These are phyloP conservation scores for Debaryomycetaceae sp. DNA, from an alignment of 1,139 yeast species.

Conservation along the genomic window DNA sequence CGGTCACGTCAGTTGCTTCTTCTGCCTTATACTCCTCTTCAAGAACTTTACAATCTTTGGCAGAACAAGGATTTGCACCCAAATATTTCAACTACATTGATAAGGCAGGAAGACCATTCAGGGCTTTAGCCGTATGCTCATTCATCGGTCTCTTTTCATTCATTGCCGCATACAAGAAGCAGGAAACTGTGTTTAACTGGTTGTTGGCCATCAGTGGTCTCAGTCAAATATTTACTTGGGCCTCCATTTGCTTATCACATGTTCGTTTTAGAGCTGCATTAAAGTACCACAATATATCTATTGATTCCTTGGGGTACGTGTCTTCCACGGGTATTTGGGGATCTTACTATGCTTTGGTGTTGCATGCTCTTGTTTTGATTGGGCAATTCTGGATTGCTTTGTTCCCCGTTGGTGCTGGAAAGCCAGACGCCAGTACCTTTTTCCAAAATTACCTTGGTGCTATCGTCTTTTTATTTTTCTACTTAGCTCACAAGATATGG, in stretches of 20 bases:
- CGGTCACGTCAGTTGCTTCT: constrained; percentile 41
- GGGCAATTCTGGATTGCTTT: constrained; percentile 41
- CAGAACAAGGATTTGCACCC: constrained; percentile 34
- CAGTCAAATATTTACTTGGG: constrained; percentile 22
- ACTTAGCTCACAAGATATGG: constrained; percentile 32
- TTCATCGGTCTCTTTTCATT: constrained; percentile 28
- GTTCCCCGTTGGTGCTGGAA: constrained; percentile 35
- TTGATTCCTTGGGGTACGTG: constrained; percentile 28
- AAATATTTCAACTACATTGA: constrained; percentile 26
- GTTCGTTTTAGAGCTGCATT: constrained; percentile 31
- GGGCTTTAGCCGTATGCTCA: constrained; percentile 24
- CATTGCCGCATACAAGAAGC: constrained; percentile 21
- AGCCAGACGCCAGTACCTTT: constrained; percentile 25
- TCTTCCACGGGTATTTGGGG: constrained; percentile 26
- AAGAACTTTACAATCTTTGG: constrained; percentile 32
- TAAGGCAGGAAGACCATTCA: constrained; percentile 32
- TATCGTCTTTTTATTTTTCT: constrained; percentile 28
- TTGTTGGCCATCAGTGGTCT: constrained; percentile 21
- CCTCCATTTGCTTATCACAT: constrained; percentile 30
- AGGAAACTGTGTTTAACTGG: constrained; percentile 21
- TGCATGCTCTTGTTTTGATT: constrained; percentile 24
- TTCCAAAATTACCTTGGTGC: constrained; percentile 33
- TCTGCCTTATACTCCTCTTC: constrained; percentile 35
- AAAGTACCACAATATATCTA: constrained; percentile 24
- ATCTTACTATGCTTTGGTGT: constrained; percentile 22